Evolutionary conservation across 1,139 yeast species (phyloP), one percentile per base, ranked within the genome.

Genomic region (Magnusiomyces fungicola): DNA sequence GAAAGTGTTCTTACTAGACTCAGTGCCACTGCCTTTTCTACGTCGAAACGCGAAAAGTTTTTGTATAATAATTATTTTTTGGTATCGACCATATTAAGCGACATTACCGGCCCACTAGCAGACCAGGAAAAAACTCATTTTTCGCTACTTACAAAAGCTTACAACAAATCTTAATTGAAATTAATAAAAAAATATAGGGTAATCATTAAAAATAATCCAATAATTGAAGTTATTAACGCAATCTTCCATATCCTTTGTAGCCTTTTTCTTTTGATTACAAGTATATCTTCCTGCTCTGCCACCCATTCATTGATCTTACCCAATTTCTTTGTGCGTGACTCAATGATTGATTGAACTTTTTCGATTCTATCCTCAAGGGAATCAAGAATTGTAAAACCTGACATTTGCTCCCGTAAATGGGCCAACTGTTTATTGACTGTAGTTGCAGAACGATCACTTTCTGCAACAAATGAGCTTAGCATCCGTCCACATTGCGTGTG

Each of bases 1-100:
- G 97, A 92, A 63, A 79, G 78, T 29, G 74, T 81, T 1, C 67
- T 92, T 61, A 85, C 95, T 1, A 88, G 83, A 59, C 66, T 85
- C 34, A 58, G 65, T 29, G 58, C 61, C 19, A 42, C 53, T 16
- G 43, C 46, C 19, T 49, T 49, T 47, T 21, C 25, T 24, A 16
- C 24, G 21, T 25, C 42, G 9, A 79, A 80, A 47, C 76, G 81
- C 50, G 95, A 86, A 59, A 69, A 79, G 43, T 88, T 90, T 62
- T 70, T 90, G 50, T 83, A 79, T 61, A 83, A 83, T 56, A 92
- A 92, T 61, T 90, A 86, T 64, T 65, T 64, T 32, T 56, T 71
- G 44, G 67, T 71, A 37, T 56, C 64, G 10, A 67, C 74, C 0
- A 61, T 71, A 43, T 56, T 68, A 22, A 53, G 56, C 19, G 79